phyloP scores from a whole-genome alignment of 768 basidiomycete genomes.

The Phlegmacium glaucopus region DNA sequence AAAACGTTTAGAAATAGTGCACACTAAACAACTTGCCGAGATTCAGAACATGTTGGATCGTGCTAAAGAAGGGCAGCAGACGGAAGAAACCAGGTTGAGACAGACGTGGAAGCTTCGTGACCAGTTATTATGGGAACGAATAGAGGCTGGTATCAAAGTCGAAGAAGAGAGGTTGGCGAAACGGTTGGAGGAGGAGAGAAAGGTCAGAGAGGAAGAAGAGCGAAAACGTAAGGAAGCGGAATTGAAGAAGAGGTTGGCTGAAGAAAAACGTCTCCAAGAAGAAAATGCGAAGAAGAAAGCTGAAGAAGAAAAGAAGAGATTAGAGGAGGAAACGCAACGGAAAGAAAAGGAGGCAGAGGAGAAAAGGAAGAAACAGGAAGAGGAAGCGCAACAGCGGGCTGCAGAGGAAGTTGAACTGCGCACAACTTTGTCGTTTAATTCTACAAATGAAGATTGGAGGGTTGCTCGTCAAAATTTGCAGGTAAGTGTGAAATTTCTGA shows the following conservation, averaged over 20 bases:
- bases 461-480: conserved; percentile 49
- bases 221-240: conserved; percentile 45
- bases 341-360: conserved; percentile 36
- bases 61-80: conserved; percentile 41
- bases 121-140: conserved; percentile 48
- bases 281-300: conserved; percentile 44
- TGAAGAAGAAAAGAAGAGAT: conserved; percentile 39
- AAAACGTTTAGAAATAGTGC: conserved; percentile 33
- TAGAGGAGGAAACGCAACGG: conserved; percentile 38
- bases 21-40: conserved; percentile 44
- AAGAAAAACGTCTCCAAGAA: conserved; percentile 42
- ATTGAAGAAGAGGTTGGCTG: conserved; percentile 33
- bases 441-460: conserved; percentile 63
- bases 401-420: conserved; percentile 36
- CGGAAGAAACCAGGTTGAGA: conserved; percentile 42
- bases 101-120: conserved; percentile 52
- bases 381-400: conserved; percentile 29
- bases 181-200: conserved; percentile 55
- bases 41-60: conserved; percentile 43
- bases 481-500: conserved; percentile 33
- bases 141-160: conserved; percentile 57
- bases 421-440: conserved; percentile 45
- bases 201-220: conserved; percentile 45
- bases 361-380: conserved; percentile 30
- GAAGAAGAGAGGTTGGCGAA: conserved; percentile 60